These are phyloP conservation scores for Boletus hoseneyae DNA, from an alignment of 1,284 basidiomycete species.

Conservation along the genomic window DNA sequence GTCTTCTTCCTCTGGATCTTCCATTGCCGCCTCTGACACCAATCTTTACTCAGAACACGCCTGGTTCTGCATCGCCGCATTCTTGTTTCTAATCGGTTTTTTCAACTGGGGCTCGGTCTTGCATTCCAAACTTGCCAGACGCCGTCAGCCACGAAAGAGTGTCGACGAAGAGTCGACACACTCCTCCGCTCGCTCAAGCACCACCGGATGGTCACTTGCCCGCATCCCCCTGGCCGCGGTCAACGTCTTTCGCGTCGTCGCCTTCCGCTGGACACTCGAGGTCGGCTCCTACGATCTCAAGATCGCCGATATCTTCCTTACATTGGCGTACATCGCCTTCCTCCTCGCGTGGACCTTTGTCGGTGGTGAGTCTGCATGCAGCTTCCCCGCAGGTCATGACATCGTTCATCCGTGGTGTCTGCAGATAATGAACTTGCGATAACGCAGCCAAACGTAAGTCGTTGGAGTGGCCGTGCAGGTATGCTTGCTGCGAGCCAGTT, in stretches of 20 bases:
- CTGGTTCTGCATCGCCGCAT: slow-evolving; percentile 43
- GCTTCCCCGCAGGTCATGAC: neutral
- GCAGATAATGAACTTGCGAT: slow-evolving; percentile 39
- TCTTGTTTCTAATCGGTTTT: slow-evolving; percentile 42
- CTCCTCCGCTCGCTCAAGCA: neutral
- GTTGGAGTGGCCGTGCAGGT: slow-evolving; percentile 50
- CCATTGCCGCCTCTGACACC: neutral
- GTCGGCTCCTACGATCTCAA: slow-evolving; percentile 45
- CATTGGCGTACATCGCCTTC: slow-evolving; percentile 42
- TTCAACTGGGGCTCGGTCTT: slow-evolving; percentile 32
- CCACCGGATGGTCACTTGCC: slow-evolving; percentile 16
- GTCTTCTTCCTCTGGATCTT: too few relatives aligned
- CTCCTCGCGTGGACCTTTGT: slow-evolving; percentile 48
- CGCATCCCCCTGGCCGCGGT: slow-evolving; percentile 38
- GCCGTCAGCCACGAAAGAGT: neutral
- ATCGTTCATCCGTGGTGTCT: neutral
- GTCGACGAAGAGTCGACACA: slow-evolving; percentile 24
- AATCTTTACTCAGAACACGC: slow-evolving; percentile 39
- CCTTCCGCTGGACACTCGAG: slow-evolving; percentile 48
- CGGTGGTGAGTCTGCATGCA: slow-evolving; percentile 39
- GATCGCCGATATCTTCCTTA: slow-evolving; percentile 45
- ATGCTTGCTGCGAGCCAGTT: slow-evolving; percentile 53
- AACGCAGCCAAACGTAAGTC: slow-evolving; percentile 35
- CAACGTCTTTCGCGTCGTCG: slow-evolving; percentile 46
- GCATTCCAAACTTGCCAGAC: slow-evolving; percentile 26